These are phyloP conservation scores for Leersia perrieri DNA, from an alignment of 176 grass and related monocot genomes.

Conservation along the genomic window DNA sequence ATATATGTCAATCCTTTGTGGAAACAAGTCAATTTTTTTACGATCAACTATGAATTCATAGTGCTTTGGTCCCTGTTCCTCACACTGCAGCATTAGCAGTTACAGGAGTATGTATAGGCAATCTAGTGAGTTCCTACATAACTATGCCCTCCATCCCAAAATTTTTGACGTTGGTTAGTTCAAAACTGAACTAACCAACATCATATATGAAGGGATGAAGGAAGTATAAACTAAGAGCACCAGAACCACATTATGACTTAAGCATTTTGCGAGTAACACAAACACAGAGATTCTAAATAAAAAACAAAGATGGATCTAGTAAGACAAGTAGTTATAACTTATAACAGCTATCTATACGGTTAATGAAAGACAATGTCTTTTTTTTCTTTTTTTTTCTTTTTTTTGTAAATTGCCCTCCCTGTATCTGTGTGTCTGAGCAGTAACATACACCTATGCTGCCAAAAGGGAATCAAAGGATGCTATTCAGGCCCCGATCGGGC, in stretches of 20 bases:
- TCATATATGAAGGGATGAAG: no score
- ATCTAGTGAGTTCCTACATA: conserved; percentile 2
- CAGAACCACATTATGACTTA: not conserved
- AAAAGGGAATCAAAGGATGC: not conserved
- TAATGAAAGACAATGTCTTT: not conserved
- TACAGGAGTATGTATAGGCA: not conserved
- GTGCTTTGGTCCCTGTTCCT: not conserved
- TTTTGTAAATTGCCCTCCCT: no score
- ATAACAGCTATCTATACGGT: not conserved
- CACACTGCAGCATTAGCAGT: not conserved
- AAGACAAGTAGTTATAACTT: not conserved
- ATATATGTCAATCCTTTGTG: not conserved
- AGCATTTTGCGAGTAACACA: not conserved
- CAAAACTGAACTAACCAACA: no score
- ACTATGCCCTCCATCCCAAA: no score
- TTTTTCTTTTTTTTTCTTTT: no score
- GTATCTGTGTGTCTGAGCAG: not conserved
- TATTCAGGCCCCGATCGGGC: not conserved
- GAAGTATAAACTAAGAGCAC: not conserved
- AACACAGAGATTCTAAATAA: not conserved
- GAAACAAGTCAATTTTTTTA: not conserved
- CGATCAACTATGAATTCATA: not conserved
- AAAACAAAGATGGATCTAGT: not conserved
- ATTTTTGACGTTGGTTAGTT: no score
- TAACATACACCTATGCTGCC: not conserved